These are phyloP conservation scores for Aspergillus hancockii DNA, from an alignment of 495 filamentous ascomycete species.

Conservation along the genomic window DNA sequence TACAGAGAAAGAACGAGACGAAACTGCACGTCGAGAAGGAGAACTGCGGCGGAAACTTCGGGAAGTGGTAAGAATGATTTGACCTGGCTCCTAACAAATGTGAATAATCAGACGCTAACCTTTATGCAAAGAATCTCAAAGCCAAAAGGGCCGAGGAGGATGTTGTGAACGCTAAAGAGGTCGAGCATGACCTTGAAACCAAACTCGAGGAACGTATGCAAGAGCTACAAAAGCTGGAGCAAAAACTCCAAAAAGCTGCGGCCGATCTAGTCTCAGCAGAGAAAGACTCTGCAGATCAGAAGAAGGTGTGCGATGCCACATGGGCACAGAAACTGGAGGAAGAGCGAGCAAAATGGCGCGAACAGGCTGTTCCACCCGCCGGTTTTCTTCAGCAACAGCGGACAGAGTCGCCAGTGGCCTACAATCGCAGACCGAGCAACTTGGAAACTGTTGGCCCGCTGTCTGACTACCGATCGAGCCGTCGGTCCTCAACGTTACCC, in stretches of 20 bases:
- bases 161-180: constrained; percentile 68
- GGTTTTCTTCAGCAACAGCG: constrained; percentile 47
- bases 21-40: constrained; percentile 75
- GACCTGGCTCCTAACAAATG: neutral
- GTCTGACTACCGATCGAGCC: constrained; percentile 47
- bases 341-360: constrained; percentile 74
- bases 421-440: constrained; percentile 46
- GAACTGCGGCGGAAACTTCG: constrained; percentile 85
- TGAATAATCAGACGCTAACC: constrained; percentile 18
- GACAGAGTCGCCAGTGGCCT: constrained; percentile 49
- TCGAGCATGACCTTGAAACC: constrained; percentile 59
- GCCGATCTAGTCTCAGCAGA: constrained; percentile 59
- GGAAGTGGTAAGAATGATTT: constrained; percentile 64
- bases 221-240: constrained; percentile 64
- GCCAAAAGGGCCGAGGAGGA: constrained; percentile 80
- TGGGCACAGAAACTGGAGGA: constrained; percentile 65
- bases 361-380: constrained; percentile 46
- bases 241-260: constrained; percentile 64
- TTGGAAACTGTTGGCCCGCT: constrained; percentile 36
- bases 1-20: constrained; percentile 88
- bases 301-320: constrained; percentile 63
- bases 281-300: constrained; percentile 69
- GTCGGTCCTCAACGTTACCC: constrained; percentile 49
- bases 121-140: constrained; percentile 61
- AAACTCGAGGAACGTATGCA: constrained; percentile 59